These are phyloP conservation scores for Inga laurina DNA, from an alignment of 306 rosid genomes.

Conservation along the genomic window DNA sequence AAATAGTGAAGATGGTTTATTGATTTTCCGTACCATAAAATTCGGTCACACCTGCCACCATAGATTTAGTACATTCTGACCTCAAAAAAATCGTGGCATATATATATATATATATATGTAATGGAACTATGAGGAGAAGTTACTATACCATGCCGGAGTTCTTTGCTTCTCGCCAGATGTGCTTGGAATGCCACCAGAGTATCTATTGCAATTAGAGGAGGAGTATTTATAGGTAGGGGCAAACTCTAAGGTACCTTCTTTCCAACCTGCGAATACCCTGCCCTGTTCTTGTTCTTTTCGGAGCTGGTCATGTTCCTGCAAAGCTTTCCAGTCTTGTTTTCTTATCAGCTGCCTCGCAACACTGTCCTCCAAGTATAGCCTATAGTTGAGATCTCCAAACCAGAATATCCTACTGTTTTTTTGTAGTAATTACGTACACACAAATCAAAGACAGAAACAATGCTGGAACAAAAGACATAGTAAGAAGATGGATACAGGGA, in stretches of 20 bases:
- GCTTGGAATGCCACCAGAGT: constrained; percentile 48
- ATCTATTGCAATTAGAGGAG: constrained; percentile 50
- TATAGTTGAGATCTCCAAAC: constrained; percentile 78
- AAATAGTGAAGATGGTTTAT: constrained; percentile 45
- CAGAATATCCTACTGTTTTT: constrained; percentile 65
- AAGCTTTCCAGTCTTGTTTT: constrained; percentile 59
- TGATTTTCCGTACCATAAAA: constrained; percentile 67
- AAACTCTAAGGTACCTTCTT: constrained; percentile 62
- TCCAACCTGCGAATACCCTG: constrained; percentile 69
- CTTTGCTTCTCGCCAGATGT: constrained; percentile 71
- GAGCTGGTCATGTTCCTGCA: constrained; percentile 69
- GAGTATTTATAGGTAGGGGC: constrained; percentile 74
- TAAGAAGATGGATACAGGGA: neutral
- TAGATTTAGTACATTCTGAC: neutral
- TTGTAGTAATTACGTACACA: neutral
- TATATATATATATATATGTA: too few species aligned
- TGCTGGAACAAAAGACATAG: neutral
- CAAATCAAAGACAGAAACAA: neutral
- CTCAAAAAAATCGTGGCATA: neutral
- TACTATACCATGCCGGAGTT: constrained; percentile 73
- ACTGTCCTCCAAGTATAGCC: constrained; percentile 73
- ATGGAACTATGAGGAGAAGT: neutral
- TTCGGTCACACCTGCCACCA: constrained; percentile 64
- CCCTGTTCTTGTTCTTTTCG: constrained; percentile 47
- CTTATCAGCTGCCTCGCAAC: constrained; percentile 58